phyloP scores from a whole-genome alignment of 305 asterid genomes.

The Fraxinus paxiana region DNA sequence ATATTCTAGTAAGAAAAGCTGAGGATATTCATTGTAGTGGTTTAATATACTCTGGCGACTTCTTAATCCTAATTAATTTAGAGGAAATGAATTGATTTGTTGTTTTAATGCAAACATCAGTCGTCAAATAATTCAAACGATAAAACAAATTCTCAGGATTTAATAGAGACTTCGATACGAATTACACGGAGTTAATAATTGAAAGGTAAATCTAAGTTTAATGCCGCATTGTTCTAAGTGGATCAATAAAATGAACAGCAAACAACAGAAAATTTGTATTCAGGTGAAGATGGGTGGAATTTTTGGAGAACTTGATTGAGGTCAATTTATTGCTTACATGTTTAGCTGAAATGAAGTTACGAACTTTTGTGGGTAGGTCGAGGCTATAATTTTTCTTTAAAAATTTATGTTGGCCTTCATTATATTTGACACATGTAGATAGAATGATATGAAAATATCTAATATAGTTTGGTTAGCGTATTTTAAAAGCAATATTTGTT shows the following conservation, averaged over 20 bases:
- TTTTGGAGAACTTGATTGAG: not conserved
- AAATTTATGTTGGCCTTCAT: not conserved
- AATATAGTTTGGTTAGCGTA: not conserved
- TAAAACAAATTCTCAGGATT: not conserved
- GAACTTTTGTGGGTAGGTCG: constrained; percentile 8
- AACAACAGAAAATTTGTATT: constrained; percentile 10
- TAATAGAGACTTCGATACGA: not conserved
- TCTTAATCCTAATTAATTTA: not conserved
- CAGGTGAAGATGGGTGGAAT: not conserved
- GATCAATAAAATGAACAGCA: not conserved
- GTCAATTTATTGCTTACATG: not conserved
- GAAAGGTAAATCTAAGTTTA: not conserved
- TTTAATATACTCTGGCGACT: not conserved
- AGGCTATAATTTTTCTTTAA: not conserved
- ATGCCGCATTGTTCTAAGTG: not conserved
- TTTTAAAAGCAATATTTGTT: not conserved
- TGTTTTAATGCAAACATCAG: not conserved
- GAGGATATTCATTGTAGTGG: not conserved
- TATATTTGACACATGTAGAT: constrained; percentile 1
- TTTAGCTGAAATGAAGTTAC: constrained; percentile 5
- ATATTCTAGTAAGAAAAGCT: not conserved
- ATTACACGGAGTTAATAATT: not conserved
- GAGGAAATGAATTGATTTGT: not conserved
- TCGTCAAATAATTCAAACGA: not conserved
- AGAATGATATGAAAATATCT: not conserved